Base-by-base conservation (phyloP, 768 basidiomycete genomes). In the Leccinum subtestaceum region DNA sequence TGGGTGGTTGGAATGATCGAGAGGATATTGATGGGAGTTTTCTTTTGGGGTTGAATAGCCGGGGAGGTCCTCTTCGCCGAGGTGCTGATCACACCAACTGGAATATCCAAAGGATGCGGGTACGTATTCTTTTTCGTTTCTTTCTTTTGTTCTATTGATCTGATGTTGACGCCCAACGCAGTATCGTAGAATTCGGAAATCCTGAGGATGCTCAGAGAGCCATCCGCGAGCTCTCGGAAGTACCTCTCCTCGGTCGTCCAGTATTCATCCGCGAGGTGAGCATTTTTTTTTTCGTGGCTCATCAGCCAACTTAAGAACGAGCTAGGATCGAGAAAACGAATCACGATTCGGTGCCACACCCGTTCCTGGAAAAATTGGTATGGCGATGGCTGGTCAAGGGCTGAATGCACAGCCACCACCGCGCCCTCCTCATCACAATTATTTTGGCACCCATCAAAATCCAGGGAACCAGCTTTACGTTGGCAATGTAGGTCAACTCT, bases 51-150 rank as follows among this genome's bases (percentile, higher is more conserved):
- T 80, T 86, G 82, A 83, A 85, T 88, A 96, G 96, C 93, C 87
- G 96, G 96, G 83, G 95, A 95, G 83, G 95, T 98, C 73, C 88
- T 96, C 76, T 99, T 99, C 86, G 92, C 96, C 84, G 96, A 99
- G 87, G 94, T 99, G 67, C 86, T 99, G 70, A 81, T 95, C 67
- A 97, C 97, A 6, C 96, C 96, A 15, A 95, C 91, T 21, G 96
- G 96, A 31, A 85, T 96, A 56, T 98, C 95, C 25, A 99, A 99
- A 75, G 96, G 96, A 73, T 99, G 96, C 87, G 96, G 96, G 97
- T 98, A 69, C 77, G 95, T 84, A 6, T 21, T 49, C 45, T 53
- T 49, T 7, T 21, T 49, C 45, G 53, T 49, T n/a, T 43, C n/a
- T 8, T 38, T 17, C 17, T 29, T 36, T 49, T 38, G 5, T 5